A percentile compares a stretch with the other conserved stretches of the same genome.
phyloP scores from a whole-genome alignment of 2,329 filamentous ascomycete species.

The Xylariaceae sp. region DNA sequence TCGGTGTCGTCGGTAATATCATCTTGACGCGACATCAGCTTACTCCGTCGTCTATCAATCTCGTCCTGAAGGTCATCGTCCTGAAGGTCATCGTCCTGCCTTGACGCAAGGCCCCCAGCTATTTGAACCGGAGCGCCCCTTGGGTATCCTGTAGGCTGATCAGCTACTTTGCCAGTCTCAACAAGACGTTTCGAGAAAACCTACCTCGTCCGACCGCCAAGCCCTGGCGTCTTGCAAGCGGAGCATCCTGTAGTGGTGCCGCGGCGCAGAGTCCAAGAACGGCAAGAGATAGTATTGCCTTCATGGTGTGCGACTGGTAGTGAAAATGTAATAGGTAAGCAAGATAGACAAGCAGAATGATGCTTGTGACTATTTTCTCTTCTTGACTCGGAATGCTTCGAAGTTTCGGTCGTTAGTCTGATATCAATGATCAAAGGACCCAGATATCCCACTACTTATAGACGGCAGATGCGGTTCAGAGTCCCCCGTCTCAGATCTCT shows the following conservation, averaged over 20 bases:
- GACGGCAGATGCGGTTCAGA: not conserved
- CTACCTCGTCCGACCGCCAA: not conserved
- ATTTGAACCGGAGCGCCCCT: not conserved
- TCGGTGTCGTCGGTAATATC: too few species aligned
- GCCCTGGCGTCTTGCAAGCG: not conserved
- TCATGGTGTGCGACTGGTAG: constrained; percentile 7
- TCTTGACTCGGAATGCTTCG: not conserved
- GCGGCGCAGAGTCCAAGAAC: constrained; percentile 10
- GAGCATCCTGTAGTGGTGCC: constrained; percentile 1
- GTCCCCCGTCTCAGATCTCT: not conserved
- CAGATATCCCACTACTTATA: not conserved
- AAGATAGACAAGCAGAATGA: not conserved
- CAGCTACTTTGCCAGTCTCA: not conserved
- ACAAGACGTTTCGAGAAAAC: not conserved
- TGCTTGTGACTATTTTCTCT: not conserved
- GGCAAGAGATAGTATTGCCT: not conserved
- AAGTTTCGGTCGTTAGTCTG: not conserved
- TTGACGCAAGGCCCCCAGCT: not conserved
- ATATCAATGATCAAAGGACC: not conserved
- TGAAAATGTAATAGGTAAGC: not conserved
- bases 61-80: too few species aligned
- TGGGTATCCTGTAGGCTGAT: not conserved
- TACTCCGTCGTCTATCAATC: too few species aligned
- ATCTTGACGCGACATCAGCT: too few species aligned
- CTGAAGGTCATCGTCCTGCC: not conserved